These are phyloP conservation scores for Ilyonectria robusta DNA, from an alignment of 2,329 filamentous ascomycete species.

Conservation along the genomic window DNA sequence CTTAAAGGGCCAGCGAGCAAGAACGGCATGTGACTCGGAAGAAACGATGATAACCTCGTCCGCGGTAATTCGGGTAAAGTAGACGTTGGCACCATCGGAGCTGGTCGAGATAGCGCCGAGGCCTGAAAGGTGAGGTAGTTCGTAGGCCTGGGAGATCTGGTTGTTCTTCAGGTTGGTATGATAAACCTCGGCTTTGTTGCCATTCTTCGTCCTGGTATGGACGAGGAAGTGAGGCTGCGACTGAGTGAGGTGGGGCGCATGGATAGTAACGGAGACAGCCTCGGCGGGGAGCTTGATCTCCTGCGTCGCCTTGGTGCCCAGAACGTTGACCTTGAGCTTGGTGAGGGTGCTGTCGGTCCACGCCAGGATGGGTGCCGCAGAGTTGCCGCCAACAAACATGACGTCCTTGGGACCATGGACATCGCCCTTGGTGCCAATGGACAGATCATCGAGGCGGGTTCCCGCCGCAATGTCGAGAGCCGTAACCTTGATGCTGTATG, in stretches of 20 bases:
- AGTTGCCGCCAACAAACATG: slow-evolving; percentile 82
- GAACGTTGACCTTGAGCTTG: slow-evolving; percentile 79
- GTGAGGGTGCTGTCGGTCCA: slow-evolving; percentile 77
- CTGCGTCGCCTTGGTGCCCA: slow-evolving; percentile 72
- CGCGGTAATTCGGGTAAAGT: slow-evolving; percentile 86
- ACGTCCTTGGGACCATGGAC: slow-evolving; percentile 75
- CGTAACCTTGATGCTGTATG: slow-evolving; percentile 83
- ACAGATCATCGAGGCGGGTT: slow-evolving; percentile 78
- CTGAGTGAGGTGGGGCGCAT: slow-evolving; percentile 80
- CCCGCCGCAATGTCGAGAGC: slow-evolving; percentile 82
- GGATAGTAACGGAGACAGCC: slow-evolving; percentile 72
- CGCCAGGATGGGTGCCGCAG: slow-evolving; percentile 79
- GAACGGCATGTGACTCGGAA: slow-evolving; percentile 81
- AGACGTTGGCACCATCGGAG: slow-evolving; percentile 84
- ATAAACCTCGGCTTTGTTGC: slow-evolving; percentile 88
- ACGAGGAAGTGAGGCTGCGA: slow-evolving; percentile 88
- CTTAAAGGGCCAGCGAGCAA: slow-evolving; percentile 80
- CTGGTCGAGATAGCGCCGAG: slow-evolving; percentile 84
- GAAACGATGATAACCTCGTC: slow-evolving; percentile 82
- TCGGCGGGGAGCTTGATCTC: slow-evolving; percentile 66
- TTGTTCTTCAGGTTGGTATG: slow-evolving; percentile 82
- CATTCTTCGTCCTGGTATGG: slow-evolving; percentile 78
- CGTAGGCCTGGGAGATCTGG: slow-evolving; percentile 82
- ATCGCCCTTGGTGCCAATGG: slow-evolving; percentile 81
- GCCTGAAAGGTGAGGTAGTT: slow-evolving; percentile 79